phyloP scores from a whole-genome alignment of 768 basidiomycete species.

The Exsudoporus frostii region DNA sequence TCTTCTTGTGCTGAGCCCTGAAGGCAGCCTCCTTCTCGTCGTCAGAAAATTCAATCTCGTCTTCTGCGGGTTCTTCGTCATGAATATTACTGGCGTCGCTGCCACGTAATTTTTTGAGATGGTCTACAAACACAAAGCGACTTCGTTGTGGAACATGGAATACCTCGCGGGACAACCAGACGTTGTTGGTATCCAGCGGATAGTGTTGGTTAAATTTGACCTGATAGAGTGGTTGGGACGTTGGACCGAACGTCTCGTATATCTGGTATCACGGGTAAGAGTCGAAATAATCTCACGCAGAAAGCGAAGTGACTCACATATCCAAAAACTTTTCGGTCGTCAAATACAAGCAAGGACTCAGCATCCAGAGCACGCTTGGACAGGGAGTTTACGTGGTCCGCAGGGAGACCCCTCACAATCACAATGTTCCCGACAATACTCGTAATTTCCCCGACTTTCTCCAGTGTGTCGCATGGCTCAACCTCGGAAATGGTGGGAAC shows the following conservation, averaged over 20 bases:
- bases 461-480: conserved; percentile 59
- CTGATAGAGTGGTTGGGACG: conserved; percentile 85
- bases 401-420: conserved; percentile 63
- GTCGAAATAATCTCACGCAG: conserved; percentile 9
- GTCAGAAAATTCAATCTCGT: conserved; percentile 93
- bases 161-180: conserved; percentile 57
- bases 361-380: conserved; percentile 74
- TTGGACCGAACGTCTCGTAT: conserved; percentile 95
- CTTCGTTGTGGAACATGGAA: conserved; percentile 83
- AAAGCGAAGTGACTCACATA: conserved; percentile 54
- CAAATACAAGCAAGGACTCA: conserved; percentile 88
- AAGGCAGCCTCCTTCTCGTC: conserved; percentile 86
- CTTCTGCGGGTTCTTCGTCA: conserved; percentile 89
- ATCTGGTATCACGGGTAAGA: conserved; percentile 46
- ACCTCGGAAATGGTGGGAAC: conserved; percentile 66
- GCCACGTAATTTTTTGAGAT: conserved; percentile 70
- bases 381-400: conserved; percentile 40
- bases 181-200: conserved; percentile 55
- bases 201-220: conserved; percentile 71
- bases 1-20: conserved; percentile 57
- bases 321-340: conserved; percentile 86
- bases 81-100: conserved; percentile 93
- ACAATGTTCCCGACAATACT: conserved; percentile 69
- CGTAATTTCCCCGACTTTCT: conserved; percentile 76
- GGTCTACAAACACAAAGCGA: conserved; percentile 77